Evolutionary conservation across 192 early-diverging fungal species (phyloP), one percentile per base, ranked within the genome.

Genomic region (Geranomyces variabilis): DNA sequence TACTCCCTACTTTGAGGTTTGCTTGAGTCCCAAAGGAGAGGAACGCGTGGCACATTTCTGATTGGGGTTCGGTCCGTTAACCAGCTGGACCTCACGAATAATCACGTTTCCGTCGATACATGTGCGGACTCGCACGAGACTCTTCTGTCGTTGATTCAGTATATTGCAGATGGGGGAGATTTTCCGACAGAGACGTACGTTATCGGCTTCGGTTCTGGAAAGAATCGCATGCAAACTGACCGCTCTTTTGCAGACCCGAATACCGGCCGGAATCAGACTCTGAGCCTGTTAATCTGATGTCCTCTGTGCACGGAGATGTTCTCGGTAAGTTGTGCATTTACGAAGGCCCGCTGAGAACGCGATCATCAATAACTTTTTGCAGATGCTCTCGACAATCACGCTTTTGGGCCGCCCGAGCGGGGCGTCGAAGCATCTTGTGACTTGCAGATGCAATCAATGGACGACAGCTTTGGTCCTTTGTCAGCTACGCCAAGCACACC

Each of bases 51-150:
- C 56, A 33, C 5, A 14, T n/a, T 1, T 22, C 8, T 69, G 67
- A 31, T 62, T 56, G 6, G 34, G 33, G 19, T 61, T 24, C 62
- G 3, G 3, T 41, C 36, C 36, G 36, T n/a, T 41, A 41, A 3
- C 3, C 10, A 41, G 69, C 59, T 92, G 7, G 75, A 80, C 36
- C 70, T 91, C 13, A 79, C 81, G 0, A 90, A 90, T 48, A 76
- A 87, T 45, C 79, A 83, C 10, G 67, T 90, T 21, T 84, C 80
- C 28, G 49, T 92, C 17, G 89, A 92, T 66, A 81, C 79, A 0
- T 92, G 88, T 62, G 78, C 85, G n/a, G 91, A 93, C 72, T 85
- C 89, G 0, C 85, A 88, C 53, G 81, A 86, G 44, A 82, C 87
- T 6, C 36, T 91, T 10, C 17, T 85, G 22, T 77, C 77, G 24